Evolutionary conservation across 345 rosid genomes (phyloP), one percentile per base, ranked within the genome.

Genomic region (Corymbia maculata): DNA sequence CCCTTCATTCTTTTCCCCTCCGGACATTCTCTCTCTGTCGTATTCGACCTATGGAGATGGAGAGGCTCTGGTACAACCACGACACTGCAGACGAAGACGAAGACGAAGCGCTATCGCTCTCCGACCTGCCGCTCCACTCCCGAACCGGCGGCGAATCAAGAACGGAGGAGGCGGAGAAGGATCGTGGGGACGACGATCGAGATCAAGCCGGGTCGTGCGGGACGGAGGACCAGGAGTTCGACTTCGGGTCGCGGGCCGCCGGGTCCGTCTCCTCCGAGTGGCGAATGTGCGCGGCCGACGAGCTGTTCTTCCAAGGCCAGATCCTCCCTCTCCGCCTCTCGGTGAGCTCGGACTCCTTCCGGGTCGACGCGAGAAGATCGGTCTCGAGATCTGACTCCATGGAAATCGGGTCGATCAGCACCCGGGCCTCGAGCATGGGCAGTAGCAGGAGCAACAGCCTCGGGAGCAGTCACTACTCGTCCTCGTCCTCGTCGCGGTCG

Each of bases 211-310:
- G 64, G 66, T 6, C 51, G 36, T 5, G 52, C 42, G 88, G 45
- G 68, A 70, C 75, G 47, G 90, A 88, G 52, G 89, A 88, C 44
- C 86, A 68, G 22, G 90, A 87, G 66, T 85, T 89, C 32, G 90
- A 87, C 28, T 89, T 87, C 52, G 87, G 88, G 64, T 89, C 86
- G 82, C 26, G 88, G 90, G 88, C 52, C 51, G 24, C 44, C 86
- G 30, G 57, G 61, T 28, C 79, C 1, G 22, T 42, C 28, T 86
- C 79, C 36, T 22, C 80, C 30, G 86, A 82, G 26, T 44, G 79
- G 61, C 86, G 68, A 8, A 89, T 89, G 90, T 87, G 90, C 66
- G 87, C 90, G 49, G 90, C 90, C 12, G 90, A 89, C 36, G 88
- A 89, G 86, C 88, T 89, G 84, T 89, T 89, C 87, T 89, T 66